Evolutionary conservation across 1,284 basidiomycete genomes (phyloP), one percentile per base, ranked within the genome.

Genomic region (Heimioporus punctisporus): DNA sequence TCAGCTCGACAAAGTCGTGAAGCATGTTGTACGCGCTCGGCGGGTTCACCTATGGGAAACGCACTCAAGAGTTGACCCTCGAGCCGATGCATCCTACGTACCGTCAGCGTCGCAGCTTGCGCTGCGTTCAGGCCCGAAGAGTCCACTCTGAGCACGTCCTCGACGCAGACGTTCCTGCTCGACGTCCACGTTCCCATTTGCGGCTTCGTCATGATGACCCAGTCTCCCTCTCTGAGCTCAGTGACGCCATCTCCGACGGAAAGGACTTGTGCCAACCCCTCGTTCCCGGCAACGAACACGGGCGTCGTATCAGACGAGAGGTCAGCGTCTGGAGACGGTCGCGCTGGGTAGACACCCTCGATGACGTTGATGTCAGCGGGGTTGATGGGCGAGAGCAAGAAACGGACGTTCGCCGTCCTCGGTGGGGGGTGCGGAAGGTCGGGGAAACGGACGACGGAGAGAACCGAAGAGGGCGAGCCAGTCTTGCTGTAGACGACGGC

Each of bases 1-100:
- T 61, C 43, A 93, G 77, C 27, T 77, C 63, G 8, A 85, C 78
- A 71, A 89, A 93, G 50, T 90, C 82, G 31, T 77, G 77, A 8
- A 95, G 78, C 86, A 95, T 90, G 62, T 90, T 87, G 57, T 86
- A 87, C 0, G 92, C 93, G 2, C 92, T 92, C 0, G 92, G 80
- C 5, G 90, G 90, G 62, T 95, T 95, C 39, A 93, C 85, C 89
- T 92, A 54, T n/a, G 24, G 46, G 41, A 34, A 11, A 34, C 31
- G 31, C 17, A 14, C 15, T 17, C 9, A 19, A 17, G 34, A 14
- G 9, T 37, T 8, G 21, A 42, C 27, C 40, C n/a, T n/a, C 40
- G 14, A 41, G 39, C 14, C 40, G 14, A 46, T 34, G 26, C 37
- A 26, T 2, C 19, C 66, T 77, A 56, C 57, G 2, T 30, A 68